Evolutionary conservation across 2,329 filamentous ascomycete species (phyloP).

Genomic region (Epicoccum sorghinum): DNA sequence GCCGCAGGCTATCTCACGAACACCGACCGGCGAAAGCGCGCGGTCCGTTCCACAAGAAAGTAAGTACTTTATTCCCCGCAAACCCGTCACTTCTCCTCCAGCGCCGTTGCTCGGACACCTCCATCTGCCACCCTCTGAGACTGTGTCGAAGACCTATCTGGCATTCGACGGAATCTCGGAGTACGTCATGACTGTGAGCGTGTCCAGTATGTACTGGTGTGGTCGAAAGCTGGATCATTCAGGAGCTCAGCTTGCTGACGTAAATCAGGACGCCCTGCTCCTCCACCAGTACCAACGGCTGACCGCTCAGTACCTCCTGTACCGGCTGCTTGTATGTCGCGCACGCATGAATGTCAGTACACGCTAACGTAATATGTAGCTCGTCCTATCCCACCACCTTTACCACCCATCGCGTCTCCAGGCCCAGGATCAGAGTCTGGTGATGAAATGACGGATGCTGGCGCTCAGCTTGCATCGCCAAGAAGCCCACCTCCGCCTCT

Average conservation of each 20-base stretch:
- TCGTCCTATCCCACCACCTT: slow-evolving; percentile 65
- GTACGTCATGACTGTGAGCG: slow-evolving; percentile 48
- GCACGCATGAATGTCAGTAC: neutral
- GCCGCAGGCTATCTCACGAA: slow-evolving; percentile 49
- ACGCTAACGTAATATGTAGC: slow-evolving; percentile 52
- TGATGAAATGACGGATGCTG: slow-evolving; percentile 69
- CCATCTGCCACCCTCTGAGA: slow-evolving; percentile 35
- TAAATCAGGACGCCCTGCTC: slow-evolving; percentile 49
- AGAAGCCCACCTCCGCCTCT: slow-evolving; percentile 37
- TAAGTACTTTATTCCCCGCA: slow-evolving; percentile 53
- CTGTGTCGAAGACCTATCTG: slow-evolving; percentile 41
- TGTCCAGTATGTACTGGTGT: slow-evolving; percentile 44
- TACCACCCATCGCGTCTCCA: slow-evolving; percentile 65
- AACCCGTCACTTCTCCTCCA: slow-evolving; percentile 33
- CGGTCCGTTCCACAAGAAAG: slow-evolving; percentile 58
- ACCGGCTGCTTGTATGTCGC: slow-evolving; percentile 42
- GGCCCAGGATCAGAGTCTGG: slow-evolving; percentile 85
- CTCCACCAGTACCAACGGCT: slow-evolving; percentile 31
- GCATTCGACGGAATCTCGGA: slow-evolving; percentile 42
- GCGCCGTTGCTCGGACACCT: slow-evolving; percentile 29
- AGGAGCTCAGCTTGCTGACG: slow-evolving; percentile 19
- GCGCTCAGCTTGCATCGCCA: slow-evolving; percentile 42
- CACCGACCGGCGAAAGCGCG: slow-evolving; percentile 46
- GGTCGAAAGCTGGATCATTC: neutral
- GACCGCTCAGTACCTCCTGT: slow-evolving; percentile 41